Percentiles rank a stretch among this genome's conserved stretches.
phyloP scores from a whole-genome alignment of 371 early-diverging fungal genomes.

The Mucor ambiguus region DNA sequence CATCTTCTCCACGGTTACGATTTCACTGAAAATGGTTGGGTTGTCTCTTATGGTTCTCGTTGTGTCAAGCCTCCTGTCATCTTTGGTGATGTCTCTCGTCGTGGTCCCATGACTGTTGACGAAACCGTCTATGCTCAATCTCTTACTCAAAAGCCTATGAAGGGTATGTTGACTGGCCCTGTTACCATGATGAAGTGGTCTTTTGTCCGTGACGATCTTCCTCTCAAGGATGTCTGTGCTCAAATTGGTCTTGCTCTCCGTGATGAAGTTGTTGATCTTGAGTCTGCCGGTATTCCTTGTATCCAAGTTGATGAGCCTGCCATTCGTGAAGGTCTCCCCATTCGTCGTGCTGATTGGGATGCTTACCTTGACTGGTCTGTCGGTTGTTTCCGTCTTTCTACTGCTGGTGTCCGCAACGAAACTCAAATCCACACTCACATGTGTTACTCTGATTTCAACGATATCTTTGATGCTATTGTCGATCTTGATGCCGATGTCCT shows the following conservation, averaged over 20 bases:
- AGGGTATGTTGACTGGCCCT: slow-evolving; percentile 97
- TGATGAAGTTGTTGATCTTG: slow-evolving; percentile 94
- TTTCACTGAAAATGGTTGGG: slow-evolving; percentile 96
- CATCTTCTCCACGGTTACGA: slow-evolving; percentile 83
- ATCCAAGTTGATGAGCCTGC: slow-evolving; percentile 99
- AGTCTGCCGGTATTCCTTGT: slow-evolving; percentile 87
- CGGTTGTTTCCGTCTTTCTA: slow-evolving; percentile 89
- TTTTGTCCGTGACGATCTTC: slow-evolving; percentile 96
- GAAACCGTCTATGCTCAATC: slow-evolving; percentile 85
- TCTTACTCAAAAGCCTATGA: slow-evolving; percentile 87
- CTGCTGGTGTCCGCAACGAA: slow-evolving; percentile 82
- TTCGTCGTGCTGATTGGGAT: slow-evolving; percentile 86
- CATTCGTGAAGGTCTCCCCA: slow-evolving; percentile 96
- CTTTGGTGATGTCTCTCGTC: slow-evolving; percentile 92
- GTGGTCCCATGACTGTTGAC: slow-evolving; percentile 89
- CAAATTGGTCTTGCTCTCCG: slow-evolving; percentile 96
- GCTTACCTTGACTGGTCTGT: slow-evolving; percentile 96
- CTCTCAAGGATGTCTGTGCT: slow-evolving; percentile 78
- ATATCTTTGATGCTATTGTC: slow-evolving; percentile 92
- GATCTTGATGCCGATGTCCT: slow-evolving; percentile 90
- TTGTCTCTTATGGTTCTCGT: slow-evolving; percentile 95
- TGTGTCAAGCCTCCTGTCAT: slow-evolving; percentile 93
- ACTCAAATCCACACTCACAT: slow-evolving; percentile 98
- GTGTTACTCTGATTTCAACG: slow-evolving; percentile 98
- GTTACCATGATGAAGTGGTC: slow-evolving; percentile 97